Evolutionary conservation across 306 rosid species (phyloP).

Genomic region (Canavalia ensiformis): DNA sequence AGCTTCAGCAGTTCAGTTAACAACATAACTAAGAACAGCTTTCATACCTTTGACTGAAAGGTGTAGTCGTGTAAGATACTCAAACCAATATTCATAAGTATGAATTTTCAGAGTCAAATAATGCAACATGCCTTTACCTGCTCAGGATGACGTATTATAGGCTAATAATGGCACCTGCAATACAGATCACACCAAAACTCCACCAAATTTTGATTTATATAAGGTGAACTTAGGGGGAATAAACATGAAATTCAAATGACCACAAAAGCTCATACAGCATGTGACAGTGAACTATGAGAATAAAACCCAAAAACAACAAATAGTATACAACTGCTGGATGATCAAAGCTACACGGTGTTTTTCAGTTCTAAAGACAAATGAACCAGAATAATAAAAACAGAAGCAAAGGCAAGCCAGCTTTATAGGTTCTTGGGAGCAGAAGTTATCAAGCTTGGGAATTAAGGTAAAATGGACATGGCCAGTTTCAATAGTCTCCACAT

Average conservation of each 20-base stretch:
- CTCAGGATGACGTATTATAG: conserved; percentile 24
- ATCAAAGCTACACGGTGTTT: conserved; percentile 62
- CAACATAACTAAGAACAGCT: conserved; percentile 13
- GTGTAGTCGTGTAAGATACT: conserved; percentile 21
- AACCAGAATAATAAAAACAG: conserved; percentile 61
- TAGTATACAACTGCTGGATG: conserved; percentile 53
- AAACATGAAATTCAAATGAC: conserved; percentile 50
- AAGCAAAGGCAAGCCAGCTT: conserved; percentile 65
- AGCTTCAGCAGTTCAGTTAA: conserved; percentile 41
- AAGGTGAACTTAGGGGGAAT: conserved; percentile 44
- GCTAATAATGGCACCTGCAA: conserved; percentile 61
- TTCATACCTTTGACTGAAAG: conserved; percentile 34
- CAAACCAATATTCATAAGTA: conserved; percentile 4
- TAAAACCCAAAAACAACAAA: conserved; percentile 45
- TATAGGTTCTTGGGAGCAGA: conserved; percentile 85
- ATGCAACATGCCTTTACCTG: conserved; percentile 49
- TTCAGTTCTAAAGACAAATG: conserved; percentile 57
- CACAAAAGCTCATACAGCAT: conserved; percentile 53
- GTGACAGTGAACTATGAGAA: conserved; percentile 39
- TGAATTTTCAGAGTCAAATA: conserved; percentile 41
- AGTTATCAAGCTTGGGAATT: conserved; percentile 77
- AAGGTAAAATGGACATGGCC: conserved; percentile 81
- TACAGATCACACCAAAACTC: conserved; percentile 59
- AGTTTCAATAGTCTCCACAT: conserved; percentile 71
- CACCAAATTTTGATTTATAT: conserved; percentile 49